Base-by-base conservation (phyloP, 73 alveolate genomes). In the Paramecium caudatum region DNA sequence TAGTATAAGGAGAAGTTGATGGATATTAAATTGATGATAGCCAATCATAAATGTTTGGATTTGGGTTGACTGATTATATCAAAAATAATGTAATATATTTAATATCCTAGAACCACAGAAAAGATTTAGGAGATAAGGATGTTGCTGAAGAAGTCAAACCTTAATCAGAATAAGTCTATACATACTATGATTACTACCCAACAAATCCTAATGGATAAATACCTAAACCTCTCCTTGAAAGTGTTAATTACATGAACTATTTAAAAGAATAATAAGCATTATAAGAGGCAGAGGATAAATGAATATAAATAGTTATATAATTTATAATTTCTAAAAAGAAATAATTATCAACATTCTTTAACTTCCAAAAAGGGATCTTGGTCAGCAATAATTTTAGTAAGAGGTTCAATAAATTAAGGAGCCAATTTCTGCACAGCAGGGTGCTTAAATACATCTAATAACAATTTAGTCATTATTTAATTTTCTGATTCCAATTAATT, bases 1-100 rank as follows among this genome's bases (percentile, higher is more conserved):
- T 74, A 74, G 88, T 74, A 19, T 41, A 74, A 74, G 88, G 88
- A 8, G 69, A 74, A 15, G 88, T 74, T 23, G 88, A 74, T 74
- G 88, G 88, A 1, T 74, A 74, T 21, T 19, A 74, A 43, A 41
- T 74, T 2, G 88, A 74, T 37, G 68, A 74, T 16, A 74, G 88
- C 13, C 32, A 74, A 43, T 37, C 88, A 0, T 74, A 74, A 41
- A 74, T 74, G 88, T 74, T 74, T 21, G 39, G 69, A 0, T 74
- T 27, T 74, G 88, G 88, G 1, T 74, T 74, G 21, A 43, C 17
- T 16, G 88, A 74, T 74, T 74, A 74, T 74, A 45, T 74, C 7
- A 41, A 23, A 39, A 41, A 23, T 21, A 74, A 74, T 74, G 88
- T 74, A 74, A 74, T 9, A 0, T 33, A 0, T 3, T 12, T 19